Base-by-base conservation (phyloP, 2,329 filamentous ascomycete species). In the Fusarium sp. region DNA sequence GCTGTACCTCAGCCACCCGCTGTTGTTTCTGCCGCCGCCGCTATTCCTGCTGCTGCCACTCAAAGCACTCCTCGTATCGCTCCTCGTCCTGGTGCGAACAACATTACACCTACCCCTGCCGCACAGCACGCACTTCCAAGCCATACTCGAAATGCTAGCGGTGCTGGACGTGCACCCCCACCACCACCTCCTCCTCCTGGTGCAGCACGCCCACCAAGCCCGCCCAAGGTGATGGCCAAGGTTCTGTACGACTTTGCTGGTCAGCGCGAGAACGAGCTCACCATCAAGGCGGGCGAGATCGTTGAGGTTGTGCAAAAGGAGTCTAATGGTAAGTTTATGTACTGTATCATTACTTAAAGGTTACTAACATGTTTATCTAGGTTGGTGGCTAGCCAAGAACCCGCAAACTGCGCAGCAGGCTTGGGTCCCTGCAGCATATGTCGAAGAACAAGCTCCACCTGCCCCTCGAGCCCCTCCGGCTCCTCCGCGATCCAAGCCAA, bases 291-390 rank as follows among this genome's bases (percentile, higher is more conserved):
- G 48, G 94, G 91, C 49, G 92, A 98, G 66, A 80, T 97, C 47
- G 87, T 99, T 52, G 89, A 96, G 77, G 89, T 99, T 75, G 87
- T 96, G n/a, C 91, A 96, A 75, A 97, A 97, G 80, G 95, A 97
- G 80, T 90, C 87, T 78, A 98, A 98, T 77, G 96, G 95, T 97
- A 87, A 79, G 90, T 63, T 14, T 43, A 47, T 58, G 5, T 13
- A 3, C 13, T 43, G 5, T 29, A n/a, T 18, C n/a, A 6, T 21
- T 17, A 17, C 11, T 13, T 17, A 23, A 54, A 27, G 5, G 17
- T 17, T 17, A 50, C 80, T 84, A 77, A 85, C 69, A 54, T 21
- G 40, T 29, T 35, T 14, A 51, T 50, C 15, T 21, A 97, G 95
- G 96, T 52, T 99, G 96, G 96, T 98, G 95, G 95, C 85, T 98